phyloP scores from a whole-genome alignment of 2,329 filamentous ascomycete species.

The Scedosporium minutisporum region DNA sequence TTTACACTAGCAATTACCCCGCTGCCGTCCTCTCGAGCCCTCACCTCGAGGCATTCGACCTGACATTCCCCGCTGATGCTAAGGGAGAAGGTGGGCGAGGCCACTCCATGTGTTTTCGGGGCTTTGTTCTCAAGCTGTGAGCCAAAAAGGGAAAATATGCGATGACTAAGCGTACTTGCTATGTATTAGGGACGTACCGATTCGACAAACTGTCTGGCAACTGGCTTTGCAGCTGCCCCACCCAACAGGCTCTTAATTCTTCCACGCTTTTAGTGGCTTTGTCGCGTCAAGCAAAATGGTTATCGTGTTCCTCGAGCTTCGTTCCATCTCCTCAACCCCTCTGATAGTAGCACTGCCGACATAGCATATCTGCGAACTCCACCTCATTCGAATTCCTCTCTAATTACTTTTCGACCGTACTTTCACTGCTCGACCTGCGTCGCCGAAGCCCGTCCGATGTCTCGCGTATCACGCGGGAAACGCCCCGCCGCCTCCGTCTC shows the following conservation, averaged over 20 bases:
- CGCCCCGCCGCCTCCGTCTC: slow-evolving; percentile 2
- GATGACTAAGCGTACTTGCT: too few relatives aligned
- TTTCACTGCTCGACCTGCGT: background rate
- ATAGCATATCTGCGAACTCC: background rate
- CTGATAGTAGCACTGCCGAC: background rate
- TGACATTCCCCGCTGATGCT: too few relatives aligned
- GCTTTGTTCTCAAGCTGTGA: too few relatives aligned
- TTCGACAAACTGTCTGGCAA: background rate
- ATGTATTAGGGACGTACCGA: too few relatives aligned
- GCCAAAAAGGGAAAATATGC: too few relatives aligned
- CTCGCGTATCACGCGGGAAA: slow-evolving; percentile 1
- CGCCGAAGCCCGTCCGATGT: background rate
- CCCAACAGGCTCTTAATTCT: background rate
- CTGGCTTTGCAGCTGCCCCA: background rate
- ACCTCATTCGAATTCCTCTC: background rate
- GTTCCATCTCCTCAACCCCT: background rate
- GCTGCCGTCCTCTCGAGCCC: too few relatives aligned
- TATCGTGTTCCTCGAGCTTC: background rate
- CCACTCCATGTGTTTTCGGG: too few relatives aligned
- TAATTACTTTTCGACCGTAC: background rate
- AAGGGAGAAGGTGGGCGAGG: too few relatives aligned
- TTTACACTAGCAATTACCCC: too few relatives aligned
- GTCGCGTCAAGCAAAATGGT: background rate
- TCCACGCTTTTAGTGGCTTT: background rate
- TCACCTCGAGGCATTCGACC: too few relatives aligned